Evolutionary conservation across 805 yeast genomes (phyloP).

Genomic region (Myxozyma neotropica): DNA sequence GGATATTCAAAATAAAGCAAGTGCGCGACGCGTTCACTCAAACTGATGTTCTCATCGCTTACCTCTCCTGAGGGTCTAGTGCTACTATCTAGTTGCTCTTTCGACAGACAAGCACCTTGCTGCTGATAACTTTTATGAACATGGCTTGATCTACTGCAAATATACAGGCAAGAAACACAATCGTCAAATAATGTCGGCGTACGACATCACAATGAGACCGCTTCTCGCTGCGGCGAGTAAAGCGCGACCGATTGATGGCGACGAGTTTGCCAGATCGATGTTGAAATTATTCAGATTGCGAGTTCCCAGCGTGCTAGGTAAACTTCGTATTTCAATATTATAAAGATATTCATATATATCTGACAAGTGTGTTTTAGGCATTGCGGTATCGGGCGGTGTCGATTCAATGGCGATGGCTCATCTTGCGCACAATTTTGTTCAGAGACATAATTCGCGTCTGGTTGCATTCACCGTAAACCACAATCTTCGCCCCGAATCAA

Average conservation of each 20-base stretch:
- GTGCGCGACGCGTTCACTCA: no score
- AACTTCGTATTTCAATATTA: not conserved
- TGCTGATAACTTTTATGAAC: no score
- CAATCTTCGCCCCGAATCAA: conserved; percentile 53
- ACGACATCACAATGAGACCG: conserved; percentile 14
- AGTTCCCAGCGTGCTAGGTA: conserved; percentile 19
- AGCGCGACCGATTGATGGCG: conserved; percentile 7
- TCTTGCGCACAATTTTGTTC: conserved; percentile 48
- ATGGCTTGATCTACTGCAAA: not conserved
- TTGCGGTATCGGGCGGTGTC: conserved; percentile 80
- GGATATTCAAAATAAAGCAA: no score
- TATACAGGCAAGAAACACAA: not conserved
- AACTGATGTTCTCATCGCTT: not conserved
- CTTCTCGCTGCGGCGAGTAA: conserved; percentile 11
- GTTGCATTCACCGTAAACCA: conserved; percentile 71
- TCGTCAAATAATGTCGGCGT: not conserved
- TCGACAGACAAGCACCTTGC: no score
- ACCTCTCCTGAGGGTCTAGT: no score
- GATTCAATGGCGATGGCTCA: conserved; percentile 74
- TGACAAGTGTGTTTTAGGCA: no score
- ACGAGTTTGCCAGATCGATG: conserved; percentile 9
- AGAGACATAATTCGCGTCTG: conserved; percentile 33
- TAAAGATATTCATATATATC: not conserved
- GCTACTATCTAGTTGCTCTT: not conserved
- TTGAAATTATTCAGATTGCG: conserved; percentile 1